phyloP scores from a whole-genome alignment of 2,329 filamentous ascomycete genomes.

The Blastomyces percursus region DNA sequence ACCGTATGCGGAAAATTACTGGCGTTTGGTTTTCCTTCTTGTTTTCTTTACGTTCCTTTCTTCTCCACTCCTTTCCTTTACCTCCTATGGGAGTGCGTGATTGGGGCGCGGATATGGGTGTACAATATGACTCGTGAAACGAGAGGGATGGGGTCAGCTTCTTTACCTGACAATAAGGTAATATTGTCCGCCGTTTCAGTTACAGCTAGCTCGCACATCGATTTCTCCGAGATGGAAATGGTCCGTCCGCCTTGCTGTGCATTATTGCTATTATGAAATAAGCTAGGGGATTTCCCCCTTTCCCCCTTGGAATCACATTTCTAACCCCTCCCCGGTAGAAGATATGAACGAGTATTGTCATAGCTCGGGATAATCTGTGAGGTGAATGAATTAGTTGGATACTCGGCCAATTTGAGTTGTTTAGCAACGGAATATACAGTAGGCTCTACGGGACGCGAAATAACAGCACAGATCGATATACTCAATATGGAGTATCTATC shows the following conservation, averaged over 20 bases:
- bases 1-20: neutral
- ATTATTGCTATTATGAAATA: neutral
- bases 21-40: neutral
- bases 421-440: neutral
- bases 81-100: neutral
- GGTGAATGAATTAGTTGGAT: constrained; percentile 15
- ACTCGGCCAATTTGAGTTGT: constrained; percentile 16
- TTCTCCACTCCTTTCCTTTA: neutral
- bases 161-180: neutral
- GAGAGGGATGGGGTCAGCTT: neutral
- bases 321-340: no score
- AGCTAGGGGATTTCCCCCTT: neutral
- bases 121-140: neutral
- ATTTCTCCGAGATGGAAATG: neutral
- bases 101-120: neutral
- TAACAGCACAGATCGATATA: constrained; percentile 8
- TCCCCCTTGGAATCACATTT: neutral
- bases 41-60: neutral
- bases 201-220: neutral
- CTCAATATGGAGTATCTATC: constrained; percentile 4
- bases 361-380: neutral
- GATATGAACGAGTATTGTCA: neutral
- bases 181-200: neutral
- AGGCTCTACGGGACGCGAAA: neutral
- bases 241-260: neutral